These are phyloP conservation scores for Isochrysis galbana DNA, from an alignment of 78 protist genomes.

Conservation along the genomic window DNA sequence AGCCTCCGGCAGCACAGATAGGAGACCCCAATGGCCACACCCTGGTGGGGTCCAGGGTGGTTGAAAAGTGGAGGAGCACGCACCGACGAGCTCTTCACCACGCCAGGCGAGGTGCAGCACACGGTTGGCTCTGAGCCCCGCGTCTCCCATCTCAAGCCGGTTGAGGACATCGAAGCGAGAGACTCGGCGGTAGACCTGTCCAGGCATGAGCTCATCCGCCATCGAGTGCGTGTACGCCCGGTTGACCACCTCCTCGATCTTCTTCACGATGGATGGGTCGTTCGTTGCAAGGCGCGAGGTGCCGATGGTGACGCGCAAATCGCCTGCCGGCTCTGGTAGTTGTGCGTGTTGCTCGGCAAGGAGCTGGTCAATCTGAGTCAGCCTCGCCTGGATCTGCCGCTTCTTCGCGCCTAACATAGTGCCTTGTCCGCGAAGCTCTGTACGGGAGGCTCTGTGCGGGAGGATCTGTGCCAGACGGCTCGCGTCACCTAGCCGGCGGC, in stretches of 20 bases:
- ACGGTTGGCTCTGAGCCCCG: background rate
- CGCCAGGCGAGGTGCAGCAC: conserved; percentile 9
- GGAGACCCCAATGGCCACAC: conserved; percentile 16
- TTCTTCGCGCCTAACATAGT: too few relatives aligned
- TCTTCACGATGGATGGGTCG: background rate
- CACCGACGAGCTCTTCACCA: background rate
- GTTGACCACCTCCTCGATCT: background rate
- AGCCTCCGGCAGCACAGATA: background rate
- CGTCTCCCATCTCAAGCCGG: conserved; percentile 2
- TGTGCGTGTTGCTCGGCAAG: too few relatives aligned
- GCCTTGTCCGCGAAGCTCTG: too few relatives aligned
- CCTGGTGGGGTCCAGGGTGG: background rate
- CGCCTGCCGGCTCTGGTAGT: too few relatives aligned
- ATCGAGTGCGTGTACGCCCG: background rate
- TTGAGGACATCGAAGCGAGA: background rate
- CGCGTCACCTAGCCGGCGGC: too few relatives aligned
- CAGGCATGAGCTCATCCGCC: too few relatives aligned
- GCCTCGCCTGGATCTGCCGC: too few relatives aligned
- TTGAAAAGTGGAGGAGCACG: background rate
- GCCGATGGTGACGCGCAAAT: too few relatives aligned
- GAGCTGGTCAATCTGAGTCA: too few relatives aligned
- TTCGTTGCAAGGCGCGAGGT: too few relatives aligned
- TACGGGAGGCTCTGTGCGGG: too few relatives aligned
- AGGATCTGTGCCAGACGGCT: too few relatives aligned
- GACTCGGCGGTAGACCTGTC: background rate